A percentile compares a stretch with the other conserved stretches of the same genome.
Conservation (phyloP, 345 rosid genomes). For the Salix brachista region DNA sequence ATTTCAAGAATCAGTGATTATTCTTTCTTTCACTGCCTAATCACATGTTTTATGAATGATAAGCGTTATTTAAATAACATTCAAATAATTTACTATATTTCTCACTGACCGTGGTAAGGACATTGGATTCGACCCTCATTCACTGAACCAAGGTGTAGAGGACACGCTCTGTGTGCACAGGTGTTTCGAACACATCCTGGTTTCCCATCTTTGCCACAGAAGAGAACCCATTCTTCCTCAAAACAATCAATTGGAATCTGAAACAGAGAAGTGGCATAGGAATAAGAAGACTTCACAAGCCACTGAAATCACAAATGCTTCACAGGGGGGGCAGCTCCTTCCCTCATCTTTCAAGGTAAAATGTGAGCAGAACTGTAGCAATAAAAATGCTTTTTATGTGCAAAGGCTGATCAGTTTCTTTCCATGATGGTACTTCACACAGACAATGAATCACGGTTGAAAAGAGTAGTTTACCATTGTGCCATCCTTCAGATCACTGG, state of each 20-base stretch:
- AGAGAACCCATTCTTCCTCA: slow-evolving; percentile 93
- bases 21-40: neutral
- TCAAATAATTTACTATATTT: slow-evolving; percentile 1
- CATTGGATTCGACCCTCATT: slow-evolving; percentile 91
- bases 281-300: neutral
- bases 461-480: slow-evolving; percentile 59
- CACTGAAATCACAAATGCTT: neutral
- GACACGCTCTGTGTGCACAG: slow-evolving; percentile 97
- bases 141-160: slow-evolving; percentile 92
- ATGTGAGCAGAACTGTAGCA: neutral
- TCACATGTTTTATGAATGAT: neutral
- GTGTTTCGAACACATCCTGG: slow-evolving; percentile 94
- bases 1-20: slow-evolving; percentile 8
- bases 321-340: neutral
- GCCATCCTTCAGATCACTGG: slow-evolving; percentile 75
- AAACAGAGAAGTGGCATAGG: slow-evolving; percentile 11
- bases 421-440: neutral
- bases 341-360: neutral
- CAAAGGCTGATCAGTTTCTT: neutral
- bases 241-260: slow-evolving; percentile 95
- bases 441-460: neutral
- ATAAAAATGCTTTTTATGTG: neutral
- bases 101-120: slow-evolving; percentile 91
- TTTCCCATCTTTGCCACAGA: slow-evolving; percentile 85
- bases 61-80: neutral